Evolutionary conservation across 2,329 filamentous ascomycete genomes (phyloP).

Genomic region (Tolypocladium inflatum): DNA sequence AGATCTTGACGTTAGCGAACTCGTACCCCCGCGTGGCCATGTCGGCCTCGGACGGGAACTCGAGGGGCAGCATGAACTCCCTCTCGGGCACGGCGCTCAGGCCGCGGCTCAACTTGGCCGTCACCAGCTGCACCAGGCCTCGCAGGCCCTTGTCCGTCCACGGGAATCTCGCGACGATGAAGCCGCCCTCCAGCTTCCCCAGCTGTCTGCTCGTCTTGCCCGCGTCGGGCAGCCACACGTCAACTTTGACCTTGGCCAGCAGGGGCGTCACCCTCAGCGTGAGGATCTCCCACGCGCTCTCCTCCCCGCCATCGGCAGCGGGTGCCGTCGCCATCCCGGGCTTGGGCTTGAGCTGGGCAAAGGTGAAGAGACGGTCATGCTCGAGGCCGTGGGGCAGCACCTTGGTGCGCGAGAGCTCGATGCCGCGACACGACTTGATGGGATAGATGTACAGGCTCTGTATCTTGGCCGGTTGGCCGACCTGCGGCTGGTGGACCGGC

Average conservation of each 20-base stretch:
- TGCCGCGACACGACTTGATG: slow-evolving; percentile 69
- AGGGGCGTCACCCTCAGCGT: slow-evolving; percentile 60
- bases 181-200: slow-evolving; percentile 43
- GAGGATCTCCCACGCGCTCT: slow-evolving; percentile 56
- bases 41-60: slow-evolving; percentile 46
- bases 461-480: slow-evolving; percentile 17
- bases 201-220: slow-evolving; percentile 41
- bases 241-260: slow-evolving; percentile 59
- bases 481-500: slow-evolving; percentile 10
- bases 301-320: not conserved
- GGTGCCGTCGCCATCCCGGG: not conserved
- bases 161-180: slow-evolving; percentile 59
- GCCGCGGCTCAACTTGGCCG: slow-evolving; percentile 42
- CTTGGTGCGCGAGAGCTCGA: slow-evolving; percentile 58
- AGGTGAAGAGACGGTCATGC: slow-evolving; percentile 75
- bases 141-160: slow-evolving; percentile 41
- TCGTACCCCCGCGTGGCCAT: slow-evolving; percentile 50
- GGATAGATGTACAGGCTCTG: slow-evolving; percentile 73
- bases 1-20: slow-evolving; percentile 53
- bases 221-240: slow-evolving; percentile 61
- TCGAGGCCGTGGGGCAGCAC: slow-evolving; percentile 62
- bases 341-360: slow-evolving; percentile 48
- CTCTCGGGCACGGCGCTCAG: slow-evolving; percentile 44
- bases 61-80: slow-evolving; percentile 58
- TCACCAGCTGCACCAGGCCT: slow-evolving; percentile 33